These are phyloP conservation scores for Sclerotinia nivalis DNA, from an alignment of 2,329 filamentous ascomycete genomes.

Conservation along the genomic window DNA sequence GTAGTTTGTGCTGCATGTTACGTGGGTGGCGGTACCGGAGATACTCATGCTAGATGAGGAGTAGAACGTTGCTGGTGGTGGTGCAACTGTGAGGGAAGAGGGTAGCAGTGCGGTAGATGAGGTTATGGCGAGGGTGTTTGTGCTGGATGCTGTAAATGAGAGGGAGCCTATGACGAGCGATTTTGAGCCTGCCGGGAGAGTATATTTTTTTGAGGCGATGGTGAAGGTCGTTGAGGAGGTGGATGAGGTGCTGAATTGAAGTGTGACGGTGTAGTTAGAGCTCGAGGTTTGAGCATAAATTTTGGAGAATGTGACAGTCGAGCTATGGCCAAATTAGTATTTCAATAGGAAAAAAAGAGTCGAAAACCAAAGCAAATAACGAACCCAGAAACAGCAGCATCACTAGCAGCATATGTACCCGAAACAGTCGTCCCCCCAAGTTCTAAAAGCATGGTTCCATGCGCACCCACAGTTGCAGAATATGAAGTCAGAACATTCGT, in stretches of 20 bases:
- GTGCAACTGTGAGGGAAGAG: constrained; percentile 24
- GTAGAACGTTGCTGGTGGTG: constrained; percentile 42
- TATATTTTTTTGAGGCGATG: constrained; percentile 26
- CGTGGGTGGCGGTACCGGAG: constrained; percentile 43
- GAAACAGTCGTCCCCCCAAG: constrained; percentile 26
- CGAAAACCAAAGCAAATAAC: not conserved
- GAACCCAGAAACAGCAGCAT: constrained; percentile 29
- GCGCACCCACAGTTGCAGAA: constrained; percentile 29
- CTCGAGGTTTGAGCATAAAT: constrained; percentile 33
- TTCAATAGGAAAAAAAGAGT: not conserved
- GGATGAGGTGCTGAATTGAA: constrained; percentile 27
- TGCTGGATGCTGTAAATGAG: constrained; percentile 28
- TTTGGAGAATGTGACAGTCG: constrained; percentile 29
- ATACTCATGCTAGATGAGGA: constrained; percentile 58
- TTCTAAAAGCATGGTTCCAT: constrained; percentile 35
- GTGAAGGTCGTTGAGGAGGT: constrained; percentile 23
- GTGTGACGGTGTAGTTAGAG: constrained; percentile 28
- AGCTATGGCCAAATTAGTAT: constrained; percentile 21
- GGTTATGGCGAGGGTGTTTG: constrained; percentile 29
- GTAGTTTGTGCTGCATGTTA: constrained; percentile 29
- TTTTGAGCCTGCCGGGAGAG: constrained; percentile 22
- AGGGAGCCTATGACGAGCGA: constrained; percentile 24
- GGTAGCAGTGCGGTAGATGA: constrained; percentile 25
- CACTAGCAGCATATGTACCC: constrained; percentile 27
- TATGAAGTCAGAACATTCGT: constrained; percentile 32